Conservation (phyloP, 345 rosid genomes). For the Populus alba region DNA sequence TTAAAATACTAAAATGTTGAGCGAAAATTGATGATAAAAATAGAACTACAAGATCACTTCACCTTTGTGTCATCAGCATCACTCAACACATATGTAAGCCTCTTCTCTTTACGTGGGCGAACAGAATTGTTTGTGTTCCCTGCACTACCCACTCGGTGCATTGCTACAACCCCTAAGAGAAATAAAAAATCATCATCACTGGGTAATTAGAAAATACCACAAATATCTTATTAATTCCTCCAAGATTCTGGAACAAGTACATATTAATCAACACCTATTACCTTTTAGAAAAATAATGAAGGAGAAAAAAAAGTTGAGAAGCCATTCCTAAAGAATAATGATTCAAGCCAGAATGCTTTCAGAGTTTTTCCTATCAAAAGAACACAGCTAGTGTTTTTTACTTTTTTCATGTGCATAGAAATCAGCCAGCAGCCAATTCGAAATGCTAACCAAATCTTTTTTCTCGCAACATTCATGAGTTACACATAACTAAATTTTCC, state of each 20-base stretch:
- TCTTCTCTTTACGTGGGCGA: slow-evolving; percentile 94
- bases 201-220: not conserved
- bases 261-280: not conserved
- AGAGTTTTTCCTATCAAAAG: not conserved
- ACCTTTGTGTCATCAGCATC: slow-evolving; percentile 80
- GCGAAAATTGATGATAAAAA: not conserved
- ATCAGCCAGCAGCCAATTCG: not conserved
- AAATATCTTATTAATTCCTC: not conserved
- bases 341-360: not conserved
- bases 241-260: not conserved
- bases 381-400: not conserved
- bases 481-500: not conserved
- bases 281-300: not conserved
- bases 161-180: slow-evolving; percentile 47
- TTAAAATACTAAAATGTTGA: not conserved
- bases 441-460: not conserved
- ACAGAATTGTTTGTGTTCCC: slow-evolving; percentile 81
- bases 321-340: not conserved
- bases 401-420: not conserved
- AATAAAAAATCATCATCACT: slow-evolving; percentile 7
- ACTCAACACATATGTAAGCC: slow-evolving; percentile 83
- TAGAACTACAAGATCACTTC: not conserved
- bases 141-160: slow-evolving; percentile 99
- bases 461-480: not conserved
- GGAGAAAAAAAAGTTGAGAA: not conserved